Conservation (phyloP, 1,139 yeast genomes). For the Saccharomyces uvarum region DNA sequence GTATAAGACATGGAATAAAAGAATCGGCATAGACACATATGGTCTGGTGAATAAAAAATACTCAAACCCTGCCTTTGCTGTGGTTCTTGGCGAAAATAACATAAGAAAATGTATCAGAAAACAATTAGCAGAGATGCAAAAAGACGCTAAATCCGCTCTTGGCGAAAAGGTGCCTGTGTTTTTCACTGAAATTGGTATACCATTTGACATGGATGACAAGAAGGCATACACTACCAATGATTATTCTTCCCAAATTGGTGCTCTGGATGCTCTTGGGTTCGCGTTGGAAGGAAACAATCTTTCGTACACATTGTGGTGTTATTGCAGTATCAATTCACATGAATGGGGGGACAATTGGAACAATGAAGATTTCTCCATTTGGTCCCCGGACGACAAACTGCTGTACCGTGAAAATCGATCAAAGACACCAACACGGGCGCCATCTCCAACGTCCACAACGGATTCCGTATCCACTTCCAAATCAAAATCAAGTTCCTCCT, state of each 20-base stretch:
- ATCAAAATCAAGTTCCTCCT: not conserved
- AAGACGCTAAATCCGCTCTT: slow-evolving; percentile 51
- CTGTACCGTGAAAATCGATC: slow-evolving; percentile 2
- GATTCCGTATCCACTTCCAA: not conserved
- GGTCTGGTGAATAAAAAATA: slow-evolving; percentile 83
- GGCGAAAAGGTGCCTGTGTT: slow-evolving; percentile 60
- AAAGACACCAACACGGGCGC: not conserved
- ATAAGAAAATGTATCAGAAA: slow-evolving; percentile 63
- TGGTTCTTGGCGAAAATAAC: slow-evolving; percentile 71
- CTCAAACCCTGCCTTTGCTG: slow-evolving; percentile 64
- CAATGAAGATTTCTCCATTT: slow-evolving; percentile 84
- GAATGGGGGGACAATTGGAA: slow-evolving; percentile 89
- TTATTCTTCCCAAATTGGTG: slow-evolving; percentile 65
- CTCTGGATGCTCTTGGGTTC: slow-evolving; percentile 71
- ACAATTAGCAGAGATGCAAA: slow-evolving; percentile 57
- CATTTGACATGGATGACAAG: slow-evolving; percentile 84
- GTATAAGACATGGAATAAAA: slow-evolving; percentile 76
- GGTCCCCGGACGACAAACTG: slow-evolving; percentile 60
- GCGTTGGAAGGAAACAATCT: slow-evolving; percentile 70
- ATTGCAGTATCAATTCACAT: slow-evolving; percentile 64
- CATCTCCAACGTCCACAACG: not conserved
- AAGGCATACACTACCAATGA: slow-evolving; percentile 57
- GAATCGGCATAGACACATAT: slow-evolving; percentile 77
- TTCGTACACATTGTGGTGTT: slow-evolving; percentile 82
- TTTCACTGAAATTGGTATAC: slow-evolving; percentile 95